A percentile compares a stretch with the other conserved stretches of the same genome.
Conservation (phyloP, 2,329 filamentous ascomycete genomes). For the Colletotrichum sp. region DNA sequence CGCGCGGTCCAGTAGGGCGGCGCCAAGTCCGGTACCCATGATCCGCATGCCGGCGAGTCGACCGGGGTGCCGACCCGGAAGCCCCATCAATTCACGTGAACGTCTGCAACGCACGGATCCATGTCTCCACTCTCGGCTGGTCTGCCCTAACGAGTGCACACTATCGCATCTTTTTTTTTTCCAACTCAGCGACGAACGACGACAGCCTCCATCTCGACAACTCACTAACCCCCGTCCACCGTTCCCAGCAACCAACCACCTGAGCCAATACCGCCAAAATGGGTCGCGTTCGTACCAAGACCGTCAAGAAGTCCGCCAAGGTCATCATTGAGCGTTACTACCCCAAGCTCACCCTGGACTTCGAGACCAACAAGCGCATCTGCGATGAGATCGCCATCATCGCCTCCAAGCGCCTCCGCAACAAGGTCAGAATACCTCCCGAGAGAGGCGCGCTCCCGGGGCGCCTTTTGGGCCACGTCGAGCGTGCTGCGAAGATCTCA, state of each 20-base stretch:
- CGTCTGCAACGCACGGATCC: background rate
- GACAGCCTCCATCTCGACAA: constrained; percentile 56
- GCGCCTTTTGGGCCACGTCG: background rate
- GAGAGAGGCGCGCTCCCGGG: background rate
- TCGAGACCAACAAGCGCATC: constrained; percentile 99
- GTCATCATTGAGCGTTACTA: constrained; percentile 99
- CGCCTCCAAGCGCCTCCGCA: constrained; percentile 97
- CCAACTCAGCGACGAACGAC: constrained; percentile 25
- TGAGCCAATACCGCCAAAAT: constrained; percentile 62
- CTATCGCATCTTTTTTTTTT: background rate
- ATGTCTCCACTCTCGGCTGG: background rate
- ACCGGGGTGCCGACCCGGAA: background rate
- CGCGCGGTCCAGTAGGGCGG: background rate
- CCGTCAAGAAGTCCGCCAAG: constrained; percentile 85
- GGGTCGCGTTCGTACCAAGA: constrained; percentile 75
- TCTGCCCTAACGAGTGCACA: constrained; percentile 2
- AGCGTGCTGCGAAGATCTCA: background rate
- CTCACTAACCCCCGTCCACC: constrained; percentile 35
- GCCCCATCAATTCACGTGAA: background rate
- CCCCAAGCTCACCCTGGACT: constrained; percentile 97
- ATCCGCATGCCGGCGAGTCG: background rate
- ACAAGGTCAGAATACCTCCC: constrained; percentile 75
- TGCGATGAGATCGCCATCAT: constrained; percentile 99
- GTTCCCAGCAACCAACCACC: constrained; percentile 31
- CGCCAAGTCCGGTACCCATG: background rate